These are phyloP conservation scores for Colletotrichum paranaense DNA, from an alignment of 2,329 filamentous ascomycete genomes.

Conservation along the genomic window DNA sequence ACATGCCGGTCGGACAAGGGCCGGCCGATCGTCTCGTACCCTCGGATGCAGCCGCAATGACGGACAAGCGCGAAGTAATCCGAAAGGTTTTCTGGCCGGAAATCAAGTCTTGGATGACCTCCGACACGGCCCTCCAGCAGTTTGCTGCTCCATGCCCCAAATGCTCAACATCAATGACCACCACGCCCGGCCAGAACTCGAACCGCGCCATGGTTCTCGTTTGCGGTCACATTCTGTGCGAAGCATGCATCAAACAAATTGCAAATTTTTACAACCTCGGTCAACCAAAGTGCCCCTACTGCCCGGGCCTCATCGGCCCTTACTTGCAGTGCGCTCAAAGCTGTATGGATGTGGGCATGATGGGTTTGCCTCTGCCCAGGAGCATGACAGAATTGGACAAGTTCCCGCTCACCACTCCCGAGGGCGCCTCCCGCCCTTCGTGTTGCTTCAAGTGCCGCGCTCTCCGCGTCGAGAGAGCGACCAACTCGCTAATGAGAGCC, in stretches of 20 bases:
- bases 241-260: slow-evolving; percentile 18
- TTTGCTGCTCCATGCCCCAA: slow-evolving; percentile 24
- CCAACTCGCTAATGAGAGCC: not conserved
- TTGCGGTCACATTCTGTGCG: slow-evolving; percentile 35
- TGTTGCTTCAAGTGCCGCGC: slow-evolving; percentile 26
- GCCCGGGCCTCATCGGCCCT: slow-evolving; percentile 17
- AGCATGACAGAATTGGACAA: slow-evolving; percentile 11
- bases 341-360: slow-evolving; percentile 2
- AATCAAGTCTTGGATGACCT: not conserved
- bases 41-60: not conserved
- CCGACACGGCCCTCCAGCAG: not conserved
- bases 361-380: slow-evolving; percentile 11
- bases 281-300: slow-evolving; percentile 30
- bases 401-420: slow-evolving; percentile 25
- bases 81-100: slow-evolving; percentile 27
- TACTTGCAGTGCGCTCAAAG: slow-evolving; percentile 11
- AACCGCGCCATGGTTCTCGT: slow-evolving; percentile 16
- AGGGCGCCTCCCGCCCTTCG: slow-evolving; percentile 19
- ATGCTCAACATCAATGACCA: slow-evolving; percentile 25
- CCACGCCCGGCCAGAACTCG: slow-evolving; percentile 18
- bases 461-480: slow-evolving; percentile 14
- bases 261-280: not conserved
- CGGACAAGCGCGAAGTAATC: not conserved
- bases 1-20: not conserved
- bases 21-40: not conserved